Evolutionary conservation across 345 rosid species (phyloP).

Genomic region (Limnanthes douglasii): DNA sequence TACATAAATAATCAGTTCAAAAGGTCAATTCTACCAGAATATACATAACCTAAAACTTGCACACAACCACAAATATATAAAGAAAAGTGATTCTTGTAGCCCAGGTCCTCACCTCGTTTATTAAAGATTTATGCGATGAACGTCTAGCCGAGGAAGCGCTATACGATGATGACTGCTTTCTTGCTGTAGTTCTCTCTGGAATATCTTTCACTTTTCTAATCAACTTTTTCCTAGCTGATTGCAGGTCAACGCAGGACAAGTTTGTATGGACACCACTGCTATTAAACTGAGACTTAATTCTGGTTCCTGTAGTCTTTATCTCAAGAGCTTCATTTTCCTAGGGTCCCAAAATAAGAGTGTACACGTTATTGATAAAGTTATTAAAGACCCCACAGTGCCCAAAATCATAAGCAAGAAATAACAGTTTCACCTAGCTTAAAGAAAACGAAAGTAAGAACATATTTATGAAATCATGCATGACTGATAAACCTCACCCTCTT

Average conservation of each 20-base stretch:
- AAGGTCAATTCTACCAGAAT: neutral
- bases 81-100: neutral
- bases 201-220: slow-evolving; percentile 15
- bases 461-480: neutral
- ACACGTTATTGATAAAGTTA: too few relatives aligned
- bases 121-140: slow-evolving; percentile 11
- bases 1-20: neutral
- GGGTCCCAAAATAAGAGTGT: too few relatives aligned
- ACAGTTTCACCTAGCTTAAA: too few relatives aligned
- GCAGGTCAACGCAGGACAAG: slow-evolving; percentile 7
- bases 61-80: neutral
- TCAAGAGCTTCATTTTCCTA: slow-evolving; percentile 13
- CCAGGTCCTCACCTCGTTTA: slow-evolving; percentile 17
- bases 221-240: slow-evolving; percentile 12
- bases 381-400: too few relatives aligned
- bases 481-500: slow-evolving; percentile 18
- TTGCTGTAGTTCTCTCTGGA: slow-evolving; percentile 12
- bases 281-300: slow-evolving; percentile 16
- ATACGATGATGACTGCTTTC: slow-evolving; percentile 15
- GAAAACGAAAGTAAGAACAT: too few relatives aligned
- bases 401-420: too few relatives aligned
- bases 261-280: slow-evolving; percentile 10
- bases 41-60: neutral
- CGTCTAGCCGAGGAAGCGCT: slow-evolving; percentile 12
- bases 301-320: slow-evolving; percentile 7